Percentiles rank a stretch among this genome's conserved stretches.
phyloP scores from a whole-genome alignment of 2,329 filamentous ascomycete genomes.

The Ustulina deusta region DNA sequence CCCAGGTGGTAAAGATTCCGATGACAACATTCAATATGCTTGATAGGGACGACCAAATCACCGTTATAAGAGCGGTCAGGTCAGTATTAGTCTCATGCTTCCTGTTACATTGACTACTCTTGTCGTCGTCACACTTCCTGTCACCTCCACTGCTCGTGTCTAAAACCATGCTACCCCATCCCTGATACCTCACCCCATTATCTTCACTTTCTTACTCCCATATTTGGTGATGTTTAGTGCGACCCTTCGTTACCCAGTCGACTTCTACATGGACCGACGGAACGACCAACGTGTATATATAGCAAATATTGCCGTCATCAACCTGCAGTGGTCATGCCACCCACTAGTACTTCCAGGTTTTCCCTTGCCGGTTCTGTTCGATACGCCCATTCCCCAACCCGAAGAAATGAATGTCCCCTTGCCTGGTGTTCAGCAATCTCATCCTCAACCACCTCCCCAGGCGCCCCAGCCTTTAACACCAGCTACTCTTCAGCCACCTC shows the following conservation, averaged over 20 bases:
- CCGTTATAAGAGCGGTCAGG: not conserved
- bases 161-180: not conserved
- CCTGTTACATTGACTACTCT: not conserved
- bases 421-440: not conserved
- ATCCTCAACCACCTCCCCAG: not conserved
- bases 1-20: conserved; percentile 6
- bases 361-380: not conserved
- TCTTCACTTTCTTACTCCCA: not conserved
- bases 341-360: not conserved
- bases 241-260: not conserved
- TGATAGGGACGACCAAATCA: not conserved
- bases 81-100: not conserved
- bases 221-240: not conserved
- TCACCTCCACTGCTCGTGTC: not conserved
- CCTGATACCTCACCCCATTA: not conserved
- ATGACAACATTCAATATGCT: not conserved
- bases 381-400: not conserved
- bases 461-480: not conserved
- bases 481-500: not conserved
- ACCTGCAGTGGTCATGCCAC: not conserved
- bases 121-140: not conserved
- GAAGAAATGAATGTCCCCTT: no score
- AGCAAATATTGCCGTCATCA: not conserved
- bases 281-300: not conserved
- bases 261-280: not conserved